Percentiles rank a stretch among this genome's conserved stretches.
phyloP scores from a whole-genome alignment of 2,329 filamentous ascomycete genomes.

The Fusarium redolens region DNA sequence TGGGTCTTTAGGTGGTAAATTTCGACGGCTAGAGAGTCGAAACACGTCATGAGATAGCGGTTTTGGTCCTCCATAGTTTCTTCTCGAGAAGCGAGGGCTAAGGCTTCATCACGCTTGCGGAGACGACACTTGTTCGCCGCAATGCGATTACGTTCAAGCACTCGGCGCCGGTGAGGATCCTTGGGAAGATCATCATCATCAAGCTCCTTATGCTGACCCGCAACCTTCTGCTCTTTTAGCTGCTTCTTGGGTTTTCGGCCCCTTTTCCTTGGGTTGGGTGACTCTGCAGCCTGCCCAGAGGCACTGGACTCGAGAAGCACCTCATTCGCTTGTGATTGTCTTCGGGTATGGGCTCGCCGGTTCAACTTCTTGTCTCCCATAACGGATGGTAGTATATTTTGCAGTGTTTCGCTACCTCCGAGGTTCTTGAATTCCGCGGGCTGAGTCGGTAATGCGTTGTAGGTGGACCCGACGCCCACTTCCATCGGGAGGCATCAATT shows the following conservation, averaged over 20 bases:
- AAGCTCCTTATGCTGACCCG: conserved; percentile 6
- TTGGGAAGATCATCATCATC: conserved; percentile 39
- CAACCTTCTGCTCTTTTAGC: conserved; percentile 16
- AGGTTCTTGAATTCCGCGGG: neutral
- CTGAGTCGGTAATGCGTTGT: neutral
- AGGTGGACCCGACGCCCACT: neutral
- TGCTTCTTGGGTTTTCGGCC: conserved; percentile 41
- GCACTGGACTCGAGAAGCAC: neutral
- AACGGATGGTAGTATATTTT: neutral
- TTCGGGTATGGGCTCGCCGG: neutral
- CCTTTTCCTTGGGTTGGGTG: conserved; percentile 36
- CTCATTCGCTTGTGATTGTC: neutral
- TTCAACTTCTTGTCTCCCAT: neutral
- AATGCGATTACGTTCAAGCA: conserved; percentile 48
- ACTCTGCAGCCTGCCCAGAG: neutral
- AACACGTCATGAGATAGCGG: conserved; percentile 42
- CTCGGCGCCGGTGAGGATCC: conserved; percentile 39
- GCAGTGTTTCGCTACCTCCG: neutral
- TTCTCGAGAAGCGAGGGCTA: conserved; percentile 43
- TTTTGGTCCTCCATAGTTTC: conserved; percentile 47
- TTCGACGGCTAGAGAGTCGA: conserved; percentile 43
- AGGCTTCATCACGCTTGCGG: conserved; percentile 47
- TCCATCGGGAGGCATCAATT: neutral
- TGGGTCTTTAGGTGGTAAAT: conserved; percentile 47
- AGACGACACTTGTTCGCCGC: conserved; percentile 48